A percentile compares a stretch with the other conserved stretches of the same genome.
Evolutionary conservation across 2,329 filamentous ascomycete species (phyloP).

Genomic region (Aspergillus sclerotialis): DNA sequence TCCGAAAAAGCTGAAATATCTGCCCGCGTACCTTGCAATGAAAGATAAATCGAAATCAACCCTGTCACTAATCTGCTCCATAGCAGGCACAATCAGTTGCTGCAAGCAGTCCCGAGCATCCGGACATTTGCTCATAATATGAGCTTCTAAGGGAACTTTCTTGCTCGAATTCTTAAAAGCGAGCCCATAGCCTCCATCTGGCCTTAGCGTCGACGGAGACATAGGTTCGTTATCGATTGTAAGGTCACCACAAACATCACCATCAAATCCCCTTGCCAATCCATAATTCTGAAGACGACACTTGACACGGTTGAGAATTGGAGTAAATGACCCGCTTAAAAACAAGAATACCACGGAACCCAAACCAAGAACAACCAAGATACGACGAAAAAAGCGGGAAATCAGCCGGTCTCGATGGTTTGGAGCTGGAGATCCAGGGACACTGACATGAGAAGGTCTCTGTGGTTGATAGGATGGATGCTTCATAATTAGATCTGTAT

Average conservation of each 20-base stretch:
- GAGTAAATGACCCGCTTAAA: background rate
- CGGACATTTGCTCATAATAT: constrained; percentile 97
- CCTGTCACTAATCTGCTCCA: constrained; percentile 74
- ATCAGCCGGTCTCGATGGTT: background rate
- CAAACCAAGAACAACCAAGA: background rate
- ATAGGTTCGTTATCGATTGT: too few species aligned
- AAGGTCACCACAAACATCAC: too few species aligned
- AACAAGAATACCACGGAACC: background rate
- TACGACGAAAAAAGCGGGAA: background rate
- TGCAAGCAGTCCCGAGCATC: constrained; percentile 80
- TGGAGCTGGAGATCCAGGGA: too few species aligned
- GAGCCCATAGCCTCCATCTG: background rate
- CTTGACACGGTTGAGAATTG: background rate
- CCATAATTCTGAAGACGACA: background rate
- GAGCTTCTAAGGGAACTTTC: constrained; percentile 73
- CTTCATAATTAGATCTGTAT: too few species aligned
- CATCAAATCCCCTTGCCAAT: too few species aligned
- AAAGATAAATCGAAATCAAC: constrained; percentile 88
- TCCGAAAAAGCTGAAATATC: background rate
- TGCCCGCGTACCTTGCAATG: constrained; percentile 63
- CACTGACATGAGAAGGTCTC: too few species aligned
- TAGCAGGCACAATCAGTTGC: constrained; percentile 73
- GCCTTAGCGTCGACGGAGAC: background rate
- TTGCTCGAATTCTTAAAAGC: background rate
- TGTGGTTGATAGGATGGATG: too few species aligned